A percentile compares a stretch with the other conserved stretches of the same genome.
phyloP scores from a whole-genome alignment of 169 alveolate species.

The Plasmodium cynomolgi region DNA sequence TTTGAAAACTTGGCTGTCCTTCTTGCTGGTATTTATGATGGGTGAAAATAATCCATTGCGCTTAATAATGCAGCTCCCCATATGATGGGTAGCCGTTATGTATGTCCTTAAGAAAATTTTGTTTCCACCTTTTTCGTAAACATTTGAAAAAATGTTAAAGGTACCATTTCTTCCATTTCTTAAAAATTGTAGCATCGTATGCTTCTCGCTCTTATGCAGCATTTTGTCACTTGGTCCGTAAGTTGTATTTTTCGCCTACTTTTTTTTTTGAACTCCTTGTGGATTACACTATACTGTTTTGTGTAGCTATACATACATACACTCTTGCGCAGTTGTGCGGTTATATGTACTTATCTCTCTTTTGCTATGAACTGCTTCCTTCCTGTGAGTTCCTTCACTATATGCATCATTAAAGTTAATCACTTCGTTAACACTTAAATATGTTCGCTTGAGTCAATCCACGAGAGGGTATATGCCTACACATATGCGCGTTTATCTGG shows the following conservation, averaged over 20 bases:
- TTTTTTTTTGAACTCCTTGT: background rate
- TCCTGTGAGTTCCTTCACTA: background rate
- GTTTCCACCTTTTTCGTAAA: conserved; percentile 35
- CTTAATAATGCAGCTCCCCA: background rate
- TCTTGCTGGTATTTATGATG: background rate
- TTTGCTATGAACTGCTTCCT: background rate
- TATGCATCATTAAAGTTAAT: background rate
- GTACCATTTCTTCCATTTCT: conserved; percentile 26
- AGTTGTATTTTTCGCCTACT: background rate
- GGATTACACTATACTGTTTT: background rate
- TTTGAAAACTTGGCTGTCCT: background rate
- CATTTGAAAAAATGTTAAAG: conserved; percentile 12
- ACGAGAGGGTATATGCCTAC: background rate
- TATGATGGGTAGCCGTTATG: background rate
- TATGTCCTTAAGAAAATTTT: conserved; percentile 23
- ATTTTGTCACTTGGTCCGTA: background rate
- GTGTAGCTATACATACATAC: background rate
- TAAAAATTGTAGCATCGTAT: conserved; percentile 14
- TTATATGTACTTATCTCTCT: background rate
- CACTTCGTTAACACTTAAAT: background rate
- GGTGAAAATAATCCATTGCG: background rate
- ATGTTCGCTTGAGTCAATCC: background rate
- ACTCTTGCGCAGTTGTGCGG: background rate
- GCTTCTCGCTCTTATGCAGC: conserved; percentile 11
- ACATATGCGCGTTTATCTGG: background rate